These are phyloP conservation scores for Hypomyces rosellus DNA, from an alignment of 2,329 filamentous ascomycete species.

Conservation along the genomic window DNA sequence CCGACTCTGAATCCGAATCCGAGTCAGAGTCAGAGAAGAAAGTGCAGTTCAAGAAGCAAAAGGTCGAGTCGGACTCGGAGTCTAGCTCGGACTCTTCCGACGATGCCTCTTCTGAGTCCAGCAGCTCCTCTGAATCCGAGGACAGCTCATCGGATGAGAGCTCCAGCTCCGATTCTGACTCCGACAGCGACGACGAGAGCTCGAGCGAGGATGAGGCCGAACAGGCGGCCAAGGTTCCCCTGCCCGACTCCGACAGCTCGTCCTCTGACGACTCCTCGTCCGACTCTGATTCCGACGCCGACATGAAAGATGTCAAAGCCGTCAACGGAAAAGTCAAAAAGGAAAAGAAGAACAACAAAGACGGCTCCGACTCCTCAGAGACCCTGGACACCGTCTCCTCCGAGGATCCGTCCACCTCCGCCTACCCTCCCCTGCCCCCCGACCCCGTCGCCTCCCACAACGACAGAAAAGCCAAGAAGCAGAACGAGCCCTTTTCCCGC, in stretches of 20 bases:
- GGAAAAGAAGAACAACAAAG: slow-evolving; percentile 14
- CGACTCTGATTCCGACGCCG: slow-evolving; percentile 31
- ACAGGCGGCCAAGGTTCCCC: slow-evolving; percentile 34
- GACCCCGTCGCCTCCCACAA: slow-evolving; percentile 36
- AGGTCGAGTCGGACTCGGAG: slow-evolving; percentile 25
- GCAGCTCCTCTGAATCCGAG: slow-evolving; percentile 1
- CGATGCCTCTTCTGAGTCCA: slow-evolving; percentile 25
- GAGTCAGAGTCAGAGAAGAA: slow-evolving; percentile 19
- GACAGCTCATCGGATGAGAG: slow-evolving; percentile 9
- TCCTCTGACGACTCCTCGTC: slow-evolving; percentile 25
- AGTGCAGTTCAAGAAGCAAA: slow-evolving; percentile 49
- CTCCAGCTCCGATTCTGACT: slow-evolving; percentile 29
- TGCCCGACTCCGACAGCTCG: slow-evolving; percentile 36
- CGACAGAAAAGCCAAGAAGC: slow-evolving; percentile 42
- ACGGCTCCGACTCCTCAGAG: slow-evolving; percentile 39
- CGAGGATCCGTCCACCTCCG: slow-evolving; percentile 23
- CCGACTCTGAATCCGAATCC: slow-evolving; percentile 31
- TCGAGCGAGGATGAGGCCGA: slow-evolving; percentile 30
- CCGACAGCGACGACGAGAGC: slow-evolving; percentile 24
- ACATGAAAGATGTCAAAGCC: slow-evolving; percentile 16
- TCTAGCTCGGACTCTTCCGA: slow-evolving; percentile 17
- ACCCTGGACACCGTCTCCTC: slow-evolving; percentile 49
- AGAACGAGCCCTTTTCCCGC: slow-evolving; percentile 68
- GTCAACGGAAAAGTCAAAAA: slow-evolving; percentile 4
- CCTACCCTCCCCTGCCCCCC: slow-evolving; percentile 47